These are phyloP conservation scores for Plasmodium ovale DNA, from an alignment of 169 alveolate species.

Conservation along the genomic window DNA sequence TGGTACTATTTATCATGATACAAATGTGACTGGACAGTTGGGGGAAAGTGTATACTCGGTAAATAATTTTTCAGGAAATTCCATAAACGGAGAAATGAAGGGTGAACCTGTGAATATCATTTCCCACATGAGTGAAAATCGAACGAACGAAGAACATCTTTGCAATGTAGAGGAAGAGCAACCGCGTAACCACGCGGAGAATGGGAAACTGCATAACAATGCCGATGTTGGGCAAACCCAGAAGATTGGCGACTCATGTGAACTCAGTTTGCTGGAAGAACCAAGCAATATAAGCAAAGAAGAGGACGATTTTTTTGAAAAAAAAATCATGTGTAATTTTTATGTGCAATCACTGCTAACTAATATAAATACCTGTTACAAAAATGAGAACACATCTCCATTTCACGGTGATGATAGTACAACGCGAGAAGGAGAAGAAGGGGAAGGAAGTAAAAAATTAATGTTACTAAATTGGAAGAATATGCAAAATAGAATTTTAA, in stretches of 20 bases:
- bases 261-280: conserved; percentile 26
- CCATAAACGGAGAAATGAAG: no score
- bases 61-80: no score
- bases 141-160: no score
- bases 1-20: no score
- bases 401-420: no score
- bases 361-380: not conserved
- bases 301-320: conserved; percentile 18
- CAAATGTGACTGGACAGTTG: no score
- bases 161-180: no score
- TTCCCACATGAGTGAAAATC: no score
- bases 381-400: not conserved
- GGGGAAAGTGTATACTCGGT: no score
- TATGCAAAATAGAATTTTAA: conserved; percentile 13
- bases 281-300: conserved; percentile 17
- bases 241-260: no score
- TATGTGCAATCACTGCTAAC: conserved; percentile 57
- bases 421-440: not conserved
- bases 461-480: conserved; percentile 39
- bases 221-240: not conserved
- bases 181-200: no score
- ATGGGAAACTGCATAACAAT: not conserved
- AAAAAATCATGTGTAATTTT: conserved; percentile 29
- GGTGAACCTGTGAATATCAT: no score
- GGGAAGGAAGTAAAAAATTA: conserved; percentile 18